These are phyloP conservation scores for Wickerhamiella kurtzmanii DNA, from an alignment of 805 yeast species.

Conservation along the genomic window DNA sequence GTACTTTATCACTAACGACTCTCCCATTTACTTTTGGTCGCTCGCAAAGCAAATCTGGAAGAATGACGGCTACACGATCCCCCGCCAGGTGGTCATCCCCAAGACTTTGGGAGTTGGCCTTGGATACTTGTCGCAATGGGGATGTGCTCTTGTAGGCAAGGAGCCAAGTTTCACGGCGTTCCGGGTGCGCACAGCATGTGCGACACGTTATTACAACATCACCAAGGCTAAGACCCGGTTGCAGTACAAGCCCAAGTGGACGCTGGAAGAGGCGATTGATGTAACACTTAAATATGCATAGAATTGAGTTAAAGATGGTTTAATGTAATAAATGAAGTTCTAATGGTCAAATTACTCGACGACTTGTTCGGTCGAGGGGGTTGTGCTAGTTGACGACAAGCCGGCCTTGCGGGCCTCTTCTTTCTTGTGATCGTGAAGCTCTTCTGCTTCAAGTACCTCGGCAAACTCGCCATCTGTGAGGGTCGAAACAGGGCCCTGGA, in stretches of 20 bases:
- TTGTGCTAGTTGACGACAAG: not conserved
- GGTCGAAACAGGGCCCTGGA: slow-evolving; percentile 38
- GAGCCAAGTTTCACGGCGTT: slow-evolving; percentile 94
- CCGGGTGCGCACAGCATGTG: slow-evolving; percentile 85
- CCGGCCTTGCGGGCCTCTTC: not conserved
- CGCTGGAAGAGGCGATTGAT: slow-evolving; percentile 48
- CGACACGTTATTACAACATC: slow-evolving; percentile 85
- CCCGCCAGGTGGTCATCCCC: slow-evolving; percentile 50
- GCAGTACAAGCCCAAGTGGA: slow-evolving; percentile 72
- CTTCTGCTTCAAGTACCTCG: slow-evolving; percentile 1
- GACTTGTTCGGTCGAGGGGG: not conserved
- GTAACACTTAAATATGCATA: slow-evolving; percentile 7
- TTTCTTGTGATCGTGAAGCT: not conserved
- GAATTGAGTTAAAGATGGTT: not conserved
- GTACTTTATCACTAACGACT: slow-evolving; percentile 83
- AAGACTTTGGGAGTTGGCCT: slow-evolving; percentile 66
- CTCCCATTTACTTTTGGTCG: slow-evolving; percentile 95
- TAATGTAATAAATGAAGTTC: not conserved
- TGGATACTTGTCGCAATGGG: slow-evolving; percentile 69
- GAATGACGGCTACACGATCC: slow-evolving; percentile 77
- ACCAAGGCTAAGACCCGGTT: slow-evolving; percentile 66
- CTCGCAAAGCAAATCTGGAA: slow-evolving; percentile 95
- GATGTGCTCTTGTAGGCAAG: slow-evolving; percentile 56
- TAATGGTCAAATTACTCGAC: not conserved
- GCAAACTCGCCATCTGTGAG: slow-evolving; percentile 1